Evolutionary conservation across 1,139 yeast species (phyloP), one percentile per base, ranked within the genome.

Genomic region (Debaryomyces sp.): DNA sequence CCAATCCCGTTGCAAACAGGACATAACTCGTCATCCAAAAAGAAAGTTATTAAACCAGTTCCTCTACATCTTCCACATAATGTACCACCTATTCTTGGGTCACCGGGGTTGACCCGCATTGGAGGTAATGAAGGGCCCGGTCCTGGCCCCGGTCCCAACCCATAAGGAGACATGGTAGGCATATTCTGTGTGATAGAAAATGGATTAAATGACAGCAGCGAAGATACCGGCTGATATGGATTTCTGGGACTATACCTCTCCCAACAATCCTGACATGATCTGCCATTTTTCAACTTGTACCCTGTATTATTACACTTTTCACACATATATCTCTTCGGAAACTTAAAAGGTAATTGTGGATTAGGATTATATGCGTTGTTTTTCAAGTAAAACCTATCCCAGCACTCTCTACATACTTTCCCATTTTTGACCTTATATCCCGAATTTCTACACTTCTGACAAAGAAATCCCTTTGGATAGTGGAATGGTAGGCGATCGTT

Each of bases 61-160:
- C 96, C 96, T 44, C 90, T 64, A 59, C 97, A 91, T 46, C 83
- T 68, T 0, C 92, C 92, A 68, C 97, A 91, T 5, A 86, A 59
- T 1, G 75, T 64, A 1, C 97, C 97, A 0, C 97, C 97, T 10
- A 89, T 70, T 22, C 92, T 65, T 0, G 96, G 96, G 56, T 90
- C 96, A 1, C 96, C 96, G 0, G 96, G 96, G 9, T 61, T 66
- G 1, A 88, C 87, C 29, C 81, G 69, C 9, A 80, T 45, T 0
- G 84, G 77, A 7, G 67, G 54, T 15, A 50, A 30, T 7, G 55
- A 49, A n/a, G 49, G 44, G 9, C 48, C 44, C 13, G 50, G 46
- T 10, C 52, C 39, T n/a, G 52, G 53, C 6, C 44, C 46, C 24
- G 50, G 54, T 41, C 44, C 46, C 27, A 50, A 53, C 43, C 46